Evolutionary conservation across 805 yeast species (phyloP).

Genomic region (Candida boleticola): DNA sequence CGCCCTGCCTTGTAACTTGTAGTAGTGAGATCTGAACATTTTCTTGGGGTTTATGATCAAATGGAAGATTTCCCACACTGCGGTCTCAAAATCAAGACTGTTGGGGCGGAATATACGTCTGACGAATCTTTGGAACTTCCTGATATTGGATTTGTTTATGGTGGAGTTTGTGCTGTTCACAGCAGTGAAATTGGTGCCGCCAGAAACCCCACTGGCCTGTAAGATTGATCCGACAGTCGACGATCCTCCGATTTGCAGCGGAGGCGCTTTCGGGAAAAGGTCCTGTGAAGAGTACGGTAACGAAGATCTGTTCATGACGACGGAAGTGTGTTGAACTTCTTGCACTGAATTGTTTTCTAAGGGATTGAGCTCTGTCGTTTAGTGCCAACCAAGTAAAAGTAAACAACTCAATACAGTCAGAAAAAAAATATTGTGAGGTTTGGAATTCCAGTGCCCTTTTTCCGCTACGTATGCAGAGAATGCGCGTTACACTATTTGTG

Average conservation of each 20-base stretch:
- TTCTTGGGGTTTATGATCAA: constrained; percentile 72
- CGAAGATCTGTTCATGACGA: constrained; percentile 2
- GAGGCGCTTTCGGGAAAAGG: constrained; percentile 3
- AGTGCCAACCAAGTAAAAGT: no score
- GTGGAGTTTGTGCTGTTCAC: neutral
- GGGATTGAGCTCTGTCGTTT: no score
- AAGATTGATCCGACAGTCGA: neutral
- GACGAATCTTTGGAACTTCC: constrained; percentile 4
- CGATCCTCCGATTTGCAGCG: neutral
- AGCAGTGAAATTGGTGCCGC: neutral
- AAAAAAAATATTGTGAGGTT: no score
- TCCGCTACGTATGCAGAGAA: no score
- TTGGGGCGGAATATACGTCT: constrained; percentile 58
- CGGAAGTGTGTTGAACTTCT: no score
- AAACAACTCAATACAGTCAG: no score
- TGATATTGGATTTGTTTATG: neutral
- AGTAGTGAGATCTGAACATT: constrained; percentile 75
- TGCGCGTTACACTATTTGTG: no score
- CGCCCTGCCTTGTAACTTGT: constrained; percentile 65
- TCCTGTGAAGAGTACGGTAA: constrained; percentile 6
- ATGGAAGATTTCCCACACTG: constrained; percentile 85
- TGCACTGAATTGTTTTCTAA: no score
- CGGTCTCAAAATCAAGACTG: constrained; percentile 87
- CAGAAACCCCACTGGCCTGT: neutral
- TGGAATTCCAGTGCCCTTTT: no score